A percentile compares a stretch with the other conserved stretches of the same genome.
Evolutionary conservation across 2,329 filamentous ascomycete species (phyloP).

Genomic region (Aspergillus pseudotamarii): DNA sequence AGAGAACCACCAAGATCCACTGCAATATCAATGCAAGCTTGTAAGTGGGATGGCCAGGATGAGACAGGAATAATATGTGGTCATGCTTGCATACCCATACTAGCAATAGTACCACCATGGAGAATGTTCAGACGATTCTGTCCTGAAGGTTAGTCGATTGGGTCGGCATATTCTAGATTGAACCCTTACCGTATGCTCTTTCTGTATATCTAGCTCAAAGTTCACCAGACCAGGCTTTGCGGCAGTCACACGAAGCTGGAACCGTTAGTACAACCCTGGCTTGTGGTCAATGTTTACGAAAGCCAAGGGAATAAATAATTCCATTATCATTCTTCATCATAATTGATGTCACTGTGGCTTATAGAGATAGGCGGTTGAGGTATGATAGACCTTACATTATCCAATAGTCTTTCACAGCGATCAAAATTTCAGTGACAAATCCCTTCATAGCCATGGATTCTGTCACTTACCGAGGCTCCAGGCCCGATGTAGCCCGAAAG

Average conservation of each 20-base stretch:
- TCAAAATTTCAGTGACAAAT: neutral
- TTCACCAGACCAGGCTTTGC: conserved; percentile 64
- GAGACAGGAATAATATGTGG: neutral
- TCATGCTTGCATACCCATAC: conserved; percentile 48
- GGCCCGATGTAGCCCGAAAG: conserved; percentile 80
- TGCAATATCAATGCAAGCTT: conserved; percentile 24
- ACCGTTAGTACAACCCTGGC: neutral
- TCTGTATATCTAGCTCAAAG: conserved; percentile 66
- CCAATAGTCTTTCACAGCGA: conserved; percentile 30
- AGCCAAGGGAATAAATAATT: neutral
- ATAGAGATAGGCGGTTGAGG: neutral
- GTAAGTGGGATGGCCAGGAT: neutral
- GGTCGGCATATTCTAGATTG: neutral
- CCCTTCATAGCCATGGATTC: neutral
- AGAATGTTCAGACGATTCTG: conserved; percentile 68
- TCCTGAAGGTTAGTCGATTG: conserved; percentile 12
- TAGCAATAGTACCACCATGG: conserved; percentile 69
- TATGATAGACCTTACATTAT: conserved; percentile 40
- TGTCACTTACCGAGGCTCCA: conserved; percentile 76
- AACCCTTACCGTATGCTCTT: conserved; percentile 62
- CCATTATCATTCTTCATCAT: neutral
- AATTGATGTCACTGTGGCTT: neutral
- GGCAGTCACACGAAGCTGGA: conserved; percentile 62
- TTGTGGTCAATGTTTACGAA: conserved; percentile 2
- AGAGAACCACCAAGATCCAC: conserved; percentile 69